A percentile compares a stretch with the other conserved stretches of the same genome.
Conservation (phyloP, 441 rosid genomes). For the Bocquillonia castaneifolia region DNA sequence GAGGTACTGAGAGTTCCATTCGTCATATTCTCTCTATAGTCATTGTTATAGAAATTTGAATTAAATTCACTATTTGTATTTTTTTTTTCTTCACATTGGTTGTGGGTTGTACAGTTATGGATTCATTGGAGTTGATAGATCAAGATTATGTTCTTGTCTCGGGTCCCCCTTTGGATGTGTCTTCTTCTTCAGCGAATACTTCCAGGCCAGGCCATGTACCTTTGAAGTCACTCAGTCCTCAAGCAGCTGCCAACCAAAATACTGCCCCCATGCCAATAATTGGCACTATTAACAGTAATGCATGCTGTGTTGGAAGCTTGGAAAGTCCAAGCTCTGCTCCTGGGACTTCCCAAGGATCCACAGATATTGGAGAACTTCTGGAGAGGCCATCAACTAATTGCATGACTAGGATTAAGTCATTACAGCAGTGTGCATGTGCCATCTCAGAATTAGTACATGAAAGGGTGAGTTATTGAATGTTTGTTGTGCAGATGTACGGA, state of each 20-base stretch:
- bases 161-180: constrained; percentile 67
- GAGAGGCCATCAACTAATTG: constrained; percentile 69
- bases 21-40: constrained; percentile 20
- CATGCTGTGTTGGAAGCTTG: constrained; percentile 48
- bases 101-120: constrained; percentile 41
- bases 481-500: constrained; percentile 2
- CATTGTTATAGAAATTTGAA: neutral
- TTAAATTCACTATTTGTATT: constrained; percentile 9
- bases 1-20: constrained; percentile 46
- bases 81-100: constrained; percentile 15
- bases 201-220: constrained; percentile 54
- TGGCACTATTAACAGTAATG: constrained; percentile 38
- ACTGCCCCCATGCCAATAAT: constrained; percentile 60
- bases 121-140: constrained; percentile 75
- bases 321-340: constrained; percentile 64
- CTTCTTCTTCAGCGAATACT: constrained; percentile 45
- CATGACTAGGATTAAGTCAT: constrained; percentile 69
- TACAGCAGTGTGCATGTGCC: constrained; percentile 66
- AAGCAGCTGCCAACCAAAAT: constrained; percentile 32
- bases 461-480: constrained; percentile 41
- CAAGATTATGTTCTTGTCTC: constrained; percentile 84
- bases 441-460: constrained; percentile 57
- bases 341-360: constrained; percentile 75
- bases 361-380: constrained; percentile 55
- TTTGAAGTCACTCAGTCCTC: constrained; percentile 43